A percentile compares a stretch with the other conserved stretches of the same genome.
These are phyloP conservation scores for Pseudogymnoascus sp. DNA, from an alignment of 2,329 filamentous ascomycete genomes.

Conservation along the genomic window DNA sequence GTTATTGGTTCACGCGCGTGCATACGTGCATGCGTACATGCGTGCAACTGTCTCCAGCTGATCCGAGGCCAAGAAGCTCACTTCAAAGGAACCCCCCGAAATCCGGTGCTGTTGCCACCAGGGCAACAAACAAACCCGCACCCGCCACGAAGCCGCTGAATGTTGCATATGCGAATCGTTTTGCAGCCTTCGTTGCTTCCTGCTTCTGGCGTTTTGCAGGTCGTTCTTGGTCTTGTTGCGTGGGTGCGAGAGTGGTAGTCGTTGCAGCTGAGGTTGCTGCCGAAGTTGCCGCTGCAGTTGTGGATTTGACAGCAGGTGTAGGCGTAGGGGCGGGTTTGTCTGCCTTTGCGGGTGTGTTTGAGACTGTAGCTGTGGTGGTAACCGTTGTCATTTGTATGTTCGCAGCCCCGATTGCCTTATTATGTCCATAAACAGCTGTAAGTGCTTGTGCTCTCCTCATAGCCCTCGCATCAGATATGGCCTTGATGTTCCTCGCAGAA, in stretches of 20 bases:
- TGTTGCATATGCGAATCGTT: neutral
- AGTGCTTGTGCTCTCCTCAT: neutral
- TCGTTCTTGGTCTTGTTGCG: neutral
- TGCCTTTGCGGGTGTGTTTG: neutral
- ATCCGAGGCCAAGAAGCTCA: neutral
- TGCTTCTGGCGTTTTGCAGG: neutral
- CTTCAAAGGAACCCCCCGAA: neutral
- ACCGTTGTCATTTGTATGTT: neutral
- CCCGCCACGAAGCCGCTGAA: neutral
- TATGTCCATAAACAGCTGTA: neutral
- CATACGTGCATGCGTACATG: neutral
- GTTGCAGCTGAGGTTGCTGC: neutral
- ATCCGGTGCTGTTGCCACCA: neutral
- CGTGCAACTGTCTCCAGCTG: neutral
- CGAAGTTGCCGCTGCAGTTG: neutral
- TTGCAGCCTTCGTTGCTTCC: neutral
- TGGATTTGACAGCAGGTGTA: neutral
- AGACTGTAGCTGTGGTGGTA: neutral
- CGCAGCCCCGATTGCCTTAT: neutral
- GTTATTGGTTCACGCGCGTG: neutral
- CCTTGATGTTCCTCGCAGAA: neutral
- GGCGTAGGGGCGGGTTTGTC: neutral
- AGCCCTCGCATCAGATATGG: constrained; percentile 2
- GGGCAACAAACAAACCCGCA: neutral
- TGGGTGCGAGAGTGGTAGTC: neutral